Evolutionary conservation across 176 grass and related monocot genomes (phyloP).

Genomic region (Aegilops sharonensis): DNA sequence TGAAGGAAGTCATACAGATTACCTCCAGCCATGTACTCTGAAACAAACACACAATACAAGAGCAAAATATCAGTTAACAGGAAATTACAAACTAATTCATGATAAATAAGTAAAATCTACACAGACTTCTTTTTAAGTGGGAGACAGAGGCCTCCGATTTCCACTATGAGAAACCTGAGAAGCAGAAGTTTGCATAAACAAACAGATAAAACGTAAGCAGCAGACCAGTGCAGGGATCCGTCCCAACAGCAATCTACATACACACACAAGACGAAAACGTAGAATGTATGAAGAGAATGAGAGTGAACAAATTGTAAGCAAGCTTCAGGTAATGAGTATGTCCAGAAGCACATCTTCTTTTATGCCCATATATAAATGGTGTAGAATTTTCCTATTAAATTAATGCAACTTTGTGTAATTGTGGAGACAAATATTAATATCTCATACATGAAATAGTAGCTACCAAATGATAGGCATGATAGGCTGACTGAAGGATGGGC

Average conservation of each 20-base stretch:
- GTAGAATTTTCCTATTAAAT: neutral
- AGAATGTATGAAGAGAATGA: neutral
- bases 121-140: neutral
- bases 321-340: neutral
- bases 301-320: neutral
- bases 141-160: neutral
- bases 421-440: neutral
- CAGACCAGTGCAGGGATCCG: neutral
- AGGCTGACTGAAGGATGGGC: neutral
- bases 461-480: conserved; percentile 14
- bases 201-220: neutral
- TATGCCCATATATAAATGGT: neutral
- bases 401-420: neutral
- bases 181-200: neutral
- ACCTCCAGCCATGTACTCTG: conserved; percentile 84
- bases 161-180: neutral
- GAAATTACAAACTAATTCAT: neutral
- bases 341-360: neutral
- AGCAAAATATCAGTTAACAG: neutral
- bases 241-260: neutral
- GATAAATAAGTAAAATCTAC: neutral
- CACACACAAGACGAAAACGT: neutral
- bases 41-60: conserved; percentile 19
- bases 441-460: neutral
- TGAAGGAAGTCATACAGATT: conserved; percentile 95